Evolutionary conservation across 371 early-diverging fungal genomes (phyloP).

Genomic region (Saksenaea oblongispora): DNA sequence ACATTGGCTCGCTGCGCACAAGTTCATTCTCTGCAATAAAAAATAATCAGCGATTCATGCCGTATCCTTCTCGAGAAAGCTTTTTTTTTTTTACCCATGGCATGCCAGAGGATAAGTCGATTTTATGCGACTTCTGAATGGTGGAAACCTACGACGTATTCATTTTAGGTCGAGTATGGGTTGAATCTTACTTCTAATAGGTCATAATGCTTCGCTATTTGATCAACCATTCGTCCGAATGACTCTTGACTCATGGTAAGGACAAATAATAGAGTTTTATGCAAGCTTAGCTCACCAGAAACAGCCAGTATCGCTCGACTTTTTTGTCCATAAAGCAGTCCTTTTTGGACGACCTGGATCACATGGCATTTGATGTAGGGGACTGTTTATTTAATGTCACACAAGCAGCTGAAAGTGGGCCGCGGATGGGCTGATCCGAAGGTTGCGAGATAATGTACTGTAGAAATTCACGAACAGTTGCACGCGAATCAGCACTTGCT

Average conservation of each 20-base stretch:
- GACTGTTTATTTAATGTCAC: too few species aligned
- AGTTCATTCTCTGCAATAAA: conserved; percentile 42
- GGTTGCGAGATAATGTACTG: too few species aligned
- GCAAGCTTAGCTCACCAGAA: too few species aligned
- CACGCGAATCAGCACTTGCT: too few species aligned
- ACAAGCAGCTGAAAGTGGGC: too few species aligned
- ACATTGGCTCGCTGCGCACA: conserved; percentile 39
- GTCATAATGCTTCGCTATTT: conserved; percentile 11
- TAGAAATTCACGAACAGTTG: too few species aligned
- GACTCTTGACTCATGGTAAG: background rate
- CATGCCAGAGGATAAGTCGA: conserved; percentile 16
- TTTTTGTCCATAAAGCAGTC: background rate
- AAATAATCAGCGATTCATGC: background rate
- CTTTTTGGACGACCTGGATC: too few species aligned
- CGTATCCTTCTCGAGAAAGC: background rate
- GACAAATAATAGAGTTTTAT: too few species aligned
- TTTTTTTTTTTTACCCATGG: conserved; percentile 18
- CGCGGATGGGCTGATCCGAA: too few species aligned
- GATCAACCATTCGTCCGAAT: conserved; percentile 8
- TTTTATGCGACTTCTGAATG: conserved; percentile 13
- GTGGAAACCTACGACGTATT: conserved; percentile 5
- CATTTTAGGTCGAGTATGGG: background rate
- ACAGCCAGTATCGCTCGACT: too few species aligned
- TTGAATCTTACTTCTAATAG: conserved; percentile 9
- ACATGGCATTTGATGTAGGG: too few species aligned